Conservation (phyloP, 495 filamentous ascomycete species). For the Lentithecium fluviatile region DNA sequence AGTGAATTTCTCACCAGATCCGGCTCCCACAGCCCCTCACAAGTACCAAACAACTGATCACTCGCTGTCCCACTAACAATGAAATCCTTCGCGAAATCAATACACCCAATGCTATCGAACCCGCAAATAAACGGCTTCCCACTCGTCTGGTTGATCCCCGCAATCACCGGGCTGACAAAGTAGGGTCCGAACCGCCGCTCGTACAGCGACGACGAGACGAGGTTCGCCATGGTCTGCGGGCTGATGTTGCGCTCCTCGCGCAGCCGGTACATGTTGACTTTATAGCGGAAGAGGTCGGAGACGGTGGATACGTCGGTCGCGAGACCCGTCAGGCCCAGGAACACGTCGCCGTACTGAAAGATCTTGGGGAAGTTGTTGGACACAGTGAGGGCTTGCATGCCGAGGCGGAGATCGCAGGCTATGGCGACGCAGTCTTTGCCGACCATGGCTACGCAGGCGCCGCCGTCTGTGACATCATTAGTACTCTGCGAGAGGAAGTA, state of each 20-base stretch:
- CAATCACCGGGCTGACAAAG: conserved; percentile 92
- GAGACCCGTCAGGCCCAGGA: conserved; percentile 94
- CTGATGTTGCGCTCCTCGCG: conserved; percentile 95
- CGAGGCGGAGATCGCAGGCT: conserved; percentile 96
- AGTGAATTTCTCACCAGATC: conserved; percentile 64
- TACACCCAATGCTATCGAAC: conserved; percentile 98
- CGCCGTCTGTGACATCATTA: conserved; percentile 65
- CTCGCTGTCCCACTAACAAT: conserved; percentile 95
- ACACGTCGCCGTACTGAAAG: conserved; percentile 94
- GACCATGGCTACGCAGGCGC: conserved; percentile 95
- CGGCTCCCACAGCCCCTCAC: conserved; percentile 97
- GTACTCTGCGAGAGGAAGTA: conserved; percentile 10
- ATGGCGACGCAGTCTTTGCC: conserved; percentile 99
- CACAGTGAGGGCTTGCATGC: conserved; percentile 92
- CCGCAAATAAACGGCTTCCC: conserved; percentile 97
- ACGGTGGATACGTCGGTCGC: conserved; percentile 95
- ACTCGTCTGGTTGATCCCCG: conserved; percentile 87
- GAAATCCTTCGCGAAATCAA: conserved; percentile 99
- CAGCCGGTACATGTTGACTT: conserved; percentile 99
- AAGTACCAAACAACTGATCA: conserved; percentile 97
- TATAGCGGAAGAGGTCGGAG: conserved; percentile 96
- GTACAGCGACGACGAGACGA: conserved; percentile 86
- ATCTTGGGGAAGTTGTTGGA: conserved; percentile 99
- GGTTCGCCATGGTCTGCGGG: conserved; percentile 91
- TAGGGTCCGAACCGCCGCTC: conserved; percentile 94